Percentiles rank a stretch among this genome's conserved stretches.
Evolutionary conservation across 495 filamentous ascomycete genomes (phyloP).

Genomic region (Aspergillus baeticus): DNA sequence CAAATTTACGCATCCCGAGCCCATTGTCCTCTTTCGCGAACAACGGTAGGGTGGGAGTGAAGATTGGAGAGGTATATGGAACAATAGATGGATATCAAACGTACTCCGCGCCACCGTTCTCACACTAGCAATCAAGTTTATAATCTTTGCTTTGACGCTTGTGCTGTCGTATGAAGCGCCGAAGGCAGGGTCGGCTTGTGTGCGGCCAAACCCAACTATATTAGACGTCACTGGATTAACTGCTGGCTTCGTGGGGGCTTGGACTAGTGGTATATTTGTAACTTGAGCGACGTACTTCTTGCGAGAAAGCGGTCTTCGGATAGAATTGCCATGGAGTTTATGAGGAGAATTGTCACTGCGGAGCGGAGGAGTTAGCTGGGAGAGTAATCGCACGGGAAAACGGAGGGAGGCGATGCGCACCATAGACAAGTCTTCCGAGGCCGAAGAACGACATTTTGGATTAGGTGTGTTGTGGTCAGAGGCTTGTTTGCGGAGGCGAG

Average conservation of each 20-base stretch:
- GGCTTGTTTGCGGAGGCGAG: constrained; percentile 15
- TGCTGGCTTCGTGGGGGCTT: not conserved
- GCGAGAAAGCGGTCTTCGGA: constrained; percentile 98
- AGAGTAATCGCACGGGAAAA: not conserved
- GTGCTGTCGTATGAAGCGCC: constrained; percentile 66
- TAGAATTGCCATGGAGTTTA: constrained; percentile 92
- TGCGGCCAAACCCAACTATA: constrained; percentile 77
- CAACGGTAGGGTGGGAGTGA: not conserved
- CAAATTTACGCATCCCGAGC: too few relatives aligned
- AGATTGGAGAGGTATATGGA: not conserved
- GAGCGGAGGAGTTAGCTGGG: constrained; percentile 13
- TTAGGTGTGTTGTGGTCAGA: not conserved
- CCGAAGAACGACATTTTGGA: constrained; percentile 66
- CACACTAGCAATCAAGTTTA: constrained; percentile 88
- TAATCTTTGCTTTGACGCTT: constrained; percentile 81
- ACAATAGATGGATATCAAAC: constrained; percentile 31
- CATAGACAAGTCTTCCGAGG: constrained; percentile 70
- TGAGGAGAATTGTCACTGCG: constrained; percentile 76
- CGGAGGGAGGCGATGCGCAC: constrained; percentile 35
- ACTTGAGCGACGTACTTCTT: constrained; percentile 62
- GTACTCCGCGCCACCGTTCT: constrained; percentile 92
- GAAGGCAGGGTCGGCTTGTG: constrained; percentile 67
- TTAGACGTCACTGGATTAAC: constrained; percentile 8
- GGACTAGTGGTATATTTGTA: not conserved
- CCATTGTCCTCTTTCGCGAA: not conserved